Conservation (phyloP, 2,329 filamentous ascomycete species). For the Zarea fungicola region DNA sequence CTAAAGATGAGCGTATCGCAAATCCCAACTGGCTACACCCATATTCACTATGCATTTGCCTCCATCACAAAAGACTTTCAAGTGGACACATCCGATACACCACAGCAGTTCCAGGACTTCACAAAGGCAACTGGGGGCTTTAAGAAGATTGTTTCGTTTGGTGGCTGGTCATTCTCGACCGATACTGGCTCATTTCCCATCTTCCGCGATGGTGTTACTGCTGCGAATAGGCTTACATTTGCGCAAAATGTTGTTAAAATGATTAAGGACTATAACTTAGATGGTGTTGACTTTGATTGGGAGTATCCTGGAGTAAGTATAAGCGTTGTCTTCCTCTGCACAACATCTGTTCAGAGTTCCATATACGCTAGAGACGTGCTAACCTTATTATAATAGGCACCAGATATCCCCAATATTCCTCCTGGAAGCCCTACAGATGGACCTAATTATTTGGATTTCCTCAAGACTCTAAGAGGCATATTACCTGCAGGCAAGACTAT, state of each 20-base stretch:
- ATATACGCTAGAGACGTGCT: too few relatives aligned
- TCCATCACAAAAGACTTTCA: neutral
- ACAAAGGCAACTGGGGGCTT: conserved; percentile 16
- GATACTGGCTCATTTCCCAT: conserved; percentile 28
- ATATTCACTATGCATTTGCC: neutral
- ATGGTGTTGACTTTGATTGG: conserved; percentile 33
- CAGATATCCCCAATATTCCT: conserved; percentile 25
- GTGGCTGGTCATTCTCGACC: conserved; percentile 40
- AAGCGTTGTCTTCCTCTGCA: too few relatives aligned
- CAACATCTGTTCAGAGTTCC: too few relatives aligned
- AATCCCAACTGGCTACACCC: neutral
- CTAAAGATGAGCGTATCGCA: neutral
- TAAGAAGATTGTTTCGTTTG: conserved; percentile 36
- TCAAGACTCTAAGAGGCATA: conserved; percentile 19
- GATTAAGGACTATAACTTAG: conserved; percentile 26
- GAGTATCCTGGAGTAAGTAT: neutral
- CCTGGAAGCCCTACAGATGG: conserved; percentile 22
- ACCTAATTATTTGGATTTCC: conserved; percentile 26
- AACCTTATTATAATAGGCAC: neutral
- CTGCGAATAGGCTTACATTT: conserved; percentile 27
- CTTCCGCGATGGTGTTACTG: conserved; percentile 27
- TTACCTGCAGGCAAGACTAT: conserved; percentile 14
- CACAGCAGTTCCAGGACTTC: conserved; percentile 18
- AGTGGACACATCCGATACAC: neutral
- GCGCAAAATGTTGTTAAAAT: conserved; percentile 28